phyloP scores from a whole-genome alignment of 2,329 filamentous ascomycete species.

The Penicillium sp. region DNA sequence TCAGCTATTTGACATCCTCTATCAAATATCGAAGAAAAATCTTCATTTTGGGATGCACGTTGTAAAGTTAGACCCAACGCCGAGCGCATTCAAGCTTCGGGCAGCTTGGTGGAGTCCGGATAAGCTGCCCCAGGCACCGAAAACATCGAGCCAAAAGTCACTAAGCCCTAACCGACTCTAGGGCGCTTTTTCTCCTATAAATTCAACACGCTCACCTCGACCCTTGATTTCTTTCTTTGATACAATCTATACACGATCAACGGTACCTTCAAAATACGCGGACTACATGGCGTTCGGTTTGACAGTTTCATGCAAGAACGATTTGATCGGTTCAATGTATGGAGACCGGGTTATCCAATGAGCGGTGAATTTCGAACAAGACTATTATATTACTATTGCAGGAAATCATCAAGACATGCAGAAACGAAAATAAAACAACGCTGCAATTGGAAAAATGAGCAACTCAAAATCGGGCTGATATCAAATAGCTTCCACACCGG shows the following conservation, averaged over 20 bases:
- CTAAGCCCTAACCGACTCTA: background rate
- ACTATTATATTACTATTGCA: background rate
- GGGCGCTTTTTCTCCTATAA: background rate
- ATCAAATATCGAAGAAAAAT: background rate
- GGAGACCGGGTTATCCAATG: background rate
- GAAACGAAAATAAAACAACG: background rate
- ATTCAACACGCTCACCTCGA: no score
- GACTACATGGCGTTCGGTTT: no score
- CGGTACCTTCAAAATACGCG: no score
- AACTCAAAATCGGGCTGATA: background rate
- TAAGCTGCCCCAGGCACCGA: background rate
- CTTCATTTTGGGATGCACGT: background rate
- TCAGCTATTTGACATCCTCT: background rate
- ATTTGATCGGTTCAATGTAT: background rate
- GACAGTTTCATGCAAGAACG: background rate
- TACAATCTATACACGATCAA: background rate
- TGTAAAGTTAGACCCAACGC: no score
- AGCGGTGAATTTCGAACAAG: background rate
- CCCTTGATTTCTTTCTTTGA: no score
- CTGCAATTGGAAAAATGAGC: background rate
- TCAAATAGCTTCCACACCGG: background rate
- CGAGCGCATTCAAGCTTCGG: background rate
- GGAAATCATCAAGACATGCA: background rate
- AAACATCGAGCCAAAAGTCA: background rate
- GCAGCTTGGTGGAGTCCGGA: background rate